Percentiles rank a stretch among this genome's conserved stretches.
These are phyloP conservation scores for Penicillium sp. DNA, from an alignment of 2,329 filamentous ascomycete species.

Conservation along the genomic window DNA sequence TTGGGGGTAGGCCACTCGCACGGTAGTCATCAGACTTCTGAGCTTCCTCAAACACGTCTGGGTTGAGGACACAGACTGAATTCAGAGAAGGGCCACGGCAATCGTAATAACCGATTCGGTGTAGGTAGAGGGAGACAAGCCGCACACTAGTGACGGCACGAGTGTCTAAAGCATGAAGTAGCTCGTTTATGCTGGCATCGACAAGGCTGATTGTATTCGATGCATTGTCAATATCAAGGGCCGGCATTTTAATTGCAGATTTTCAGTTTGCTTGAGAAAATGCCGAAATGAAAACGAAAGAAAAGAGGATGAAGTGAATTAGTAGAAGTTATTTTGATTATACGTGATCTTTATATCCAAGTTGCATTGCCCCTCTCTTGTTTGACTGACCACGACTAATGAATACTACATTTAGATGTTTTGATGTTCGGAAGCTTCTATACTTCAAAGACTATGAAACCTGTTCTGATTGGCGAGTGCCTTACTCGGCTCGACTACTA, in stretches of 20 bases:
- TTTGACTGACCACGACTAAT: too few relatives aligned
- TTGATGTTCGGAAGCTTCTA: not conserved
- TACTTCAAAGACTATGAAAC: not conserved
- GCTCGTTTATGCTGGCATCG: slow-evolving; percentile 1
- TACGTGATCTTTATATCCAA: not conserved
- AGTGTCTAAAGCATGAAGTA: slow-evolving; percentile 1
- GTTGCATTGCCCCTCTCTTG: too few relatives aligned
- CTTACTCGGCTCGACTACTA: not conserved
- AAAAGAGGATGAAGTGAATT: not conserved
- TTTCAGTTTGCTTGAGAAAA: not conserved
- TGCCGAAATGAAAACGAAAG: not conserved
- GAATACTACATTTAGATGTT: not conserved
- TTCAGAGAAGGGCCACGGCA: slow-evolving; percentile 45
- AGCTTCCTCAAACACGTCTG: slow-evolving; percentile 51
- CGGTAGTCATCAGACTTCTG: slow-evolving; percentile 50
- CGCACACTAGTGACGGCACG: slow-evolving; percentile 46
- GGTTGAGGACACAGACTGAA: slow-evolving; percentile 53
- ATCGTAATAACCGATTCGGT: slow-evolving; percentile 53
- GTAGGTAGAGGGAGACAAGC: slow-evolving; percentile 49
- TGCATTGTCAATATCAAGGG: not conserved
- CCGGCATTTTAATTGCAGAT: not conserved
- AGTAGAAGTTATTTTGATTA: not conserved
- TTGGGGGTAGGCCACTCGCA: slow-evolving; percentile 35
- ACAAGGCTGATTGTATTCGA: not conserved
- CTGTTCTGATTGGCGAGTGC: not conserved